Evolutionary conservation across 768 basidiomycete species (phyloP).

Genomic region (Dacryopinax spathularia): DNA sequence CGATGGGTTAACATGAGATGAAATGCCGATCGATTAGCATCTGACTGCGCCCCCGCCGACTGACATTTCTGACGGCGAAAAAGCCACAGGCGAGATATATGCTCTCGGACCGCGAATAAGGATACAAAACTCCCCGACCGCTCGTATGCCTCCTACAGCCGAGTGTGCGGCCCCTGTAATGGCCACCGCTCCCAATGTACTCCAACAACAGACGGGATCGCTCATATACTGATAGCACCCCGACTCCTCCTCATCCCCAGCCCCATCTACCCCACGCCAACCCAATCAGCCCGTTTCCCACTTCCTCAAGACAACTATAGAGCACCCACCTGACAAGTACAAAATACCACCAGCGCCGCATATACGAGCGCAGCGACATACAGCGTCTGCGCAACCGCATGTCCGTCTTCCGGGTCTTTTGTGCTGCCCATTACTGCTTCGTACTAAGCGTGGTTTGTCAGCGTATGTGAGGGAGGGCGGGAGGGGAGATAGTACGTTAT

Average conservation of each 20-base stretch:
- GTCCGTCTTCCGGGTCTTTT: conserved; percentile 24
- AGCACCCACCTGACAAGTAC: conserved; percentile 25
- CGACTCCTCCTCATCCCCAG: not conserved
- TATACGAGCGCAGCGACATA: conserved; percentile 27
- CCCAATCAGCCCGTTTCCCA: not conserved
- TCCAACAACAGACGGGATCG: not conserved
- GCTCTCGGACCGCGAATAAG: too few species aligned
- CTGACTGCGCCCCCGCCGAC: too few species aligned
- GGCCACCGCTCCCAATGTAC: too few species aligned
- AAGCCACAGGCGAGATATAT: too few species aligned
- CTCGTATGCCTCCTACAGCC: too few species aligned
- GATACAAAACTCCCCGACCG: too few species aligned
- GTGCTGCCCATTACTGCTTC: conserved; percentile 27
- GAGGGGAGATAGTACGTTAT: conserved; percentile 7
- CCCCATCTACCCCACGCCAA: not conserved
- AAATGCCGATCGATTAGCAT: too few species aligned
- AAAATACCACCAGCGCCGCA: conserved; percentile 25
- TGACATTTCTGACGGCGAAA: too few species aligned
- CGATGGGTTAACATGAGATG: too few species aligned
- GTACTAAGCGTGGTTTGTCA: conserved; percentile 10
- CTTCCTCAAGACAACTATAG: not conserved
- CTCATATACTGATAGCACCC: not conserved
- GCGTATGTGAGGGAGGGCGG: not conserved
- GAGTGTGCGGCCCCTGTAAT: too few species aligned
- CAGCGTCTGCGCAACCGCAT: conserved; percentile 25